Evolutionary conservation across 805 yeast genomes (phyloP), one percentile per base, ranked within the genome.

Genomic region (Wickerhamomyces canadensis): DNA sequence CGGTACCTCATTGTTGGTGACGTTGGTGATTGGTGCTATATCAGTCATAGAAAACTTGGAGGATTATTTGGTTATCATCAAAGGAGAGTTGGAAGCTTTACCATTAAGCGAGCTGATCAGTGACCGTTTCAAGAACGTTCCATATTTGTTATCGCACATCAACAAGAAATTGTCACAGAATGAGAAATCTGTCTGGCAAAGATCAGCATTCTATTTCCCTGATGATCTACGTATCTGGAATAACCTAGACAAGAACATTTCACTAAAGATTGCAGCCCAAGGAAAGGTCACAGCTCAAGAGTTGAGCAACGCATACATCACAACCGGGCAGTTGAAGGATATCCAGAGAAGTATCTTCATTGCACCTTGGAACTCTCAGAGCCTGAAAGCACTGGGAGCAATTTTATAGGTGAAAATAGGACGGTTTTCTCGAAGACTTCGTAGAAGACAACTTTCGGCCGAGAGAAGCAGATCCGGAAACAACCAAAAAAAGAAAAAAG

Each of bases 11-110:
- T 60, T 86, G 32, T 52, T 76, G 18, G 76, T 84, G 2, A 80
- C 85, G 0, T 59, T 89, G 41, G 74, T 87, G 1, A 65, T 91
- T 29, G 96, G 95, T 5, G 88, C 94, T 0, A 77, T 91, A 17
- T 69, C 85, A 0, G 68, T 93, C 3, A 65, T 79, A 9, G 84
- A 86, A 35, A 67, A 77, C 33, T 63, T 65, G 6, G 80, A 74
- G 13, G 80, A 78, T 40, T 66, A 83, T 36, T 54, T 69, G 27
- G 77, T 72, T 1, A 78, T 93, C 0, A 68, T 81, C 14, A 70
- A 71, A 36, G 80, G 78, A 15, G 96, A 89, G 57, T 60, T 93
- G 31, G 65, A 62, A 26, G 60, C 66, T 0, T 52, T 84, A 23
- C 54, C 78, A 1, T 51, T 82, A 23, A 44, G 52, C 0, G 75